These are phyloP conservation scores for Huntiella moniliformis DNA, from an alignment of 2,329 filamentous ascomycete genomes.

Conservation along the genomic window DNA sequence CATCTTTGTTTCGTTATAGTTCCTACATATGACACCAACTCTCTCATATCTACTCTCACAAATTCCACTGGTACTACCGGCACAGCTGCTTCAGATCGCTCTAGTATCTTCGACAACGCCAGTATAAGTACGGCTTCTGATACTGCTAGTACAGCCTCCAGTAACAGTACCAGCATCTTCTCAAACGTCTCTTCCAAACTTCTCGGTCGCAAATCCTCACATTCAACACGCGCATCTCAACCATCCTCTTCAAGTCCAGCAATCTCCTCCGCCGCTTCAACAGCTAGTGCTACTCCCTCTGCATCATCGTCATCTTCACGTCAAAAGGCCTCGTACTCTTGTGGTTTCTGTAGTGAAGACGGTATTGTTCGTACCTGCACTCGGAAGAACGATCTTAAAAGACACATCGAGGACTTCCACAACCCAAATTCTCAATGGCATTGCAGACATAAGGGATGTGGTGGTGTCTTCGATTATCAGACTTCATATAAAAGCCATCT, in stretches of 20 bases:
- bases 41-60: slow-evolving; percentile 18
- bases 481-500: slow-evolving; percentile 29
- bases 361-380: slow-evolving; percentile 25
- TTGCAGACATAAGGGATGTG: slow-evolving; percentile 25
- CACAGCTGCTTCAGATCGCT: slow-evolving; percentile 19
- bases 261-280: background rate
- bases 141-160: slow-evolving; percentile 20
- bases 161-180: slow-evolving; percentile 18
- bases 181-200: slow-evolving; percentile 23
- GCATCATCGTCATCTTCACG: slow-evolving; percentile 15
- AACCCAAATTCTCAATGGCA: slow-evolving; percentile 28
- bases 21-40: slow-evolving; percentile 16
- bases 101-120: slow-evolving; percentile 21
- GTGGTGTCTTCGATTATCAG: slow-evolving; percentile 28
- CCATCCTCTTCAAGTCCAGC: slow-evolving; percentile 5
- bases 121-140: slow-evolving; percentile 23
- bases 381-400: slow-evolving; percentile 29
- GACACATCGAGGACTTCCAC: slow-evolving; percentile 30
- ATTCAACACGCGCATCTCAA: slow-evolving; percentile 13
- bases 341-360: slow-evolving; percentile 25
- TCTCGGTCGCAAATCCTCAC: slow-evolving; percentile 16
- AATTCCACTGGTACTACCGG: slow-evolving; percentile 15
- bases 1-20: slow-evolving; percentile 16
- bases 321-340: slow-evolving; percentile 22
- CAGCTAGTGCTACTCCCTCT: background rate